These are phyloP conservation scores for Candida chilensis DNA, from an alignment of 805 yeast genomes.

Conservation along the genomic window DNA sequence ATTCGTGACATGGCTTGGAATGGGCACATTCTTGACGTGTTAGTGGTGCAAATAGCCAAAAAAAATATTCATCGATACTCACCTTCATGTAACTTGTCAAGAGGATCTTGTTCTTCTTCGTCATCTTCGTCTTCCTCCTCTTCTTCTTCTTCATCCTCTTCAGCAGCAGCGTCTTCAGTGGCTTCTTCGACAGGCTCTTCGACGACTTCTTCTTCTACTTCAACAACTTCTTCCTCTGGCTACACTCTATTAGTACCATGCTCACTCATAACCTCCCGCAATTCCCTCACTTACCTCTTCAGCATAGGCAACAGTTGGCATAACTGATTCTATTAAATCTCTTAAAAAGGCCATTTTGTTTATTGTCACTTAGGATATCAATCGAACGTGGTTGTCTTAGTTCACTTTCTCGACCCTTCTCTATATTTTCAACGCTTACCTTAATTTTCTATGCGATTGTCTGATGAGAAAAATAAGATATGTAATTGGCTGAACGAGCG, in stretches of 20 bases:
- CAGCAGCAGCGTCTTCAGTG: constrained; percentile 27
- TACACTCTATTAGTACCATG: constrained; percentile 2
- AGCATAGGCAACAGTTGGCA: constrained; percentile 78
- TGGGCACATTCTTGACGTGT: constrained; percentile 68
- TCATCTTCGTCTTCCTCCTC: constrained; percentile 55
- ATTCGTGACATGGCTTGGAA: constrained; percentile 58
- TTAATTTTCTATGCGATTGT: constrained; percentile 1
- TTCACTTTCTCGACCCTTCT: not conserved
- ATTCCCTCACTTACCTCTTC: constrained; percentile 37
- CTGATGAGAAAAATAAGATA: constrained; percentile 14
- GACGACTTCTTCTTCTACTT: constrained; percentile 10
- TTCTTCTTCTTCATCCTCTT: constrained; percentile 47
- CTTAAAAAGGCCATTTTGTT: constrained; percentile 38
- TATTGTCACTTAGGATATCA: not conserved
- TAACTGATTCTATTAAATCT: constrained; percentile 72
- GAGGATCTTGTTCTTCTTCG: constrained; percentile 9
- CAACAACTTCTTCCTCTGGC: constrained; percentile 22
- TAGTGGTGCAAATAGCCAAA: too few relatives aligned
- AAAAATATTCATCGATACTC: constrained; percentile 5
- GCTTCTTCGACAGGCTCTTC: constrained; percentile 25
- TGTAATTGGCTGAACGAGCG: constrained; percentile 14
- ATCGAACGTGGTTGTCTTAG: not conserved
- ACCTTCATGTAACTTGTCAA: constrained; percentile 6
- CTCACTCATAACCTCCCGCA: not conserved
- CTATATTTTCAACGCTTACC: constrained; percentile 2